Evolutionary conservation across 768 basidiomycete genomes (phyloP), one percentile per base, ranked within the genome.

Genomic region (Lactifluus volemus): DNA sequence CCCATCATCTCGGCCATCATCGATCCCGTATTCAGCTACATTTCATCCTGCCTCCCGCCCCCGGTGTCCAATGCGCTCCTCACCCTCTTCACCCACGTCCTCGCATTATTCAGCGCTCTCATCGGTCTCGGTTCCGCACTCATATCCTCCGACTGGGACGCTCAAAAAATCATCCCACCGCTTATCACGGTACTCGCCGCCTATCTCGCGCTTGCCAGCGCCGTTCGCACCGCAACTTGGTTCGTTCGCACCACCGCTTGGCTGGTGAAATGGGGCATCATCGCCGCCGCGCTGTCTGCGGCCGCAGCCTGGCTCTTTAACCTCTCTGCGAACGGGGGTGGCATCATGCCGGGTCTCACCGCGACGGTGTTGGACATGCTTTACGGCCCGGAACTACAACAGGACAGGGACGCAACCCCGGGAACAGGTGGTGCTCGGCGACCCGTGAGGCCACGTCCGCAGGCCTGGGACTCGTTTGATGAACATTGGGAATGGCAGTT

Each of bases 151-250:
- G 76, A 81, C 64, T 89, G 86, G 86, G 80, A 87, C 67, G 75
- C 77, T 6, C 84, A 90, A 69, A 79, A 78, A 32, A 69, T 90
- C 50, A 68, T 92, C 19, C 88, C 89, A 8, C 89, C 89, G 0
- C 73, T 91, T 68, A 81, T 92, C 68, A 85, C 81, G 61, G 71
- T 92, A 34, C 71, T 91, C 54, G 78, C 80, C 5, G 84, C 88
- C 19, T 92, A 92, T 72, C 78, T 90, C 61, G 87, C 88, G 4
- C 76, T 92, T n/a, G 63, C 84, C 45, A 88, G 84, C 69, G 72
- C 90, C 55, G 90, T 90, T 73, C 85, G 88, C 61, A 91, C 90
- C 5, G 85, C 89, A 12, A 79, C 78, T 25, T 91, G 86, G 84
- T 77, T 87, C 67, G 73, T 91, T 64, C 80, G 86, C 61, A 82